phyloP scores from a whole-genome alignment of 2,329 filamentous ascomycete species.

The Cadophora gregata region DNA sequence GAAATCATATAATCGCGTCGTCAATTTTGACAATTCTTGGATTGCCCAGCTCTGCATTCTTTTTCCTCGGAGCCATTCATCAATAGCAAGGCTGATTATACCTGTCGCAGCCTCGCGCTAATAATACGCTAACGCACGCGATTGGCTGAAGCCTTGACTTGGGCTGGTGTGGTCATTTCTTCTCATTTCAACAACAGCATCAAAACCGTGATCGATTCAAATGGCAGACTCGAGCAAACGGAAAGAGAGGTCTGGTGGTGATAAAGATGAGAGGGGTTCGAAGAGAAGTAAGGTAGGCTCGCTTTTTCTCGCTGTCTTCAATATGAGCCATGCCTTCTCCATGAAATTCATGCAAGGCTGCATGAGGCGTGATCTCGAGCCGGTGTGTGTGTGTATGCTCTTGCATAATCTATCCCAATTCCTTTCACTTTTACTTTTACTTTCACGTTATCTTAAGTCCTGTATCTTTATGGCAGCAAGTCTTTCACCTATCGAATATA shows the following conservation, averaged over 20 bases:
- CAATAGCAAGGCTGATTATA: neutral
- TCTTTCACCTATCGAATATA: neutral
- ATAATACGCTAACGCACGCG: slow-evolving; percentile 2
- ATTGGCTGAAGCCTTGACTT: slow-evolving; percentile 13
- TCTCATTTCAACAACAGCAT: neutral
- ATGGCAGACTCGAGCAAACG: slow-evolving; percentile 41
- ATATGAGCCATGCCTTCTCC: neutral
- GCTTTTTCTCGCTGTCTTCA: neutral
- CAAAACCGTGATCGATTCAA: slow-evolving; percentile 4
- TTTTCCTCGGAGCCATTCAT: neutral
- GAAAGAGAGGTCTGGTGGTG: slow-evolving; percentile 32
- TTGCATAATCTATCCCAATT: neutral
- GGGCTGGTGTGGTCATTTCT: neutral
- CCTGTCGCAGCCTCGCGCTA: neutral
- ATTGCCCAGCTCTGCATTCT: neutral
- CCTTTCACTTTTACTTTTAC: neutral
- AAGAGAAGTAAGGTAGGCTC: slow-evolving; percentile 42
- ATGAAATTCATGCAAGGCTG: neutral
- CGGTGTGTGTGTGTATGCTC: neutral
- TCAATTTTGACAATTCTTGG: neutral
- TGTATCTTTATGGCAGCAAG: neutral
- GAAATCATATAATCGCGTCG: neutral
- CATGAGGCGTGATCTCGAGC: neutral
- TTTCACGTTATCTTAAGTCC: too few species aligned
- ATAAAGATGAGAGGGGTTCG: slow-evolving; percentile 27